Evolutionary conservation across 257 asterid genomes (phyloP).

Genomic region (Orobanche coerulescens): DNA sequence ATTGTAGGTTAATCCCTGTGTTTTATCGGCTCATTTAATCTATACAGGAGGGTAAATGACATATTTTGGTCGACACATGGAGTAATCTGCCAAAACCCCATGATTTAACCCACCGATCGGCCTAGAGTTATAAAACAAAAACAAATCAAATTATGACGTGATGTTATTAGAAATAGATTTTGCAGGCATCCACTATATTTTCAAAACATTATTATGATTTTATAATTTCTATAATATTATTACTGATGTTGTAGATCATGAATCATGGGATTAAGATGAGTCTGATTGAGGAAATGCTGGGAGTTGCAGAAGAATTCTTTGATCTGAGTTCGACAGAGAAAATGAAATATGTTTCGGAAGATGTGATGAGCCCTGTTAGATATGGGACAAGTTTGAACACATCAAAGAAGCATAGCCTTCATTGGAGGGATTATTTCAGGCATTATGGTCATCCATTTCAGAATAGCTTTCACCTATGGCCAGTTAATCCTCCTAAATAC

Average conservation of each 20-base stretch:
- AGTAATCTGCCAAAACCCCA: too few relatives aligned
- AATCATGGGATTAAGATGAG: slow-evolving; percentile 37
- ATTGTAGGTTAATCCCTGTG: too few relatives aligned
- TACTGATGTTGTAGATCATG: slow-evolving; percentile 19
- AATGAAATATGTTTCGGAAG: slow-evolving; percentile 39
- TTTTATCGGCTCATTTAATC: too few relatives aligned
- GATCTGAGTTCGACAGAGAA: slow-evolving; percentile 30
- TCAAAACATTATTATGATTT: too few relatives aligned
- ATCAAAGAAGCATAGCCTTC: slow-evolving; percentile 27
- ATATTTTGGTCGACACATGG: too few relatives aligned
- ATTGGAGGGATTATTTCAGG: slow-evolving; percentile 61
- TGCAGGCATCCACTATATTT: too few relatives aligned
- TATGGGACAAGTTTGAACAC: slow-evolving; percentile 61
- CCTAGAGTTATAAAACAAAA: too few relatives aligned
- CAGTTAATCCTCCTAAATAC: slow-evolving; percentile 38
- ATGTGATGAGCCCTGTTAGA: slow-evolving; percentile 49
- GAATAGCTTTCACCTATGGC: slow-evolving; percentile 39
- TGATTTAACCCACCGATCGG: too few relatives aligned
- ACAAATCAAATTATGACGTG: too few relatives aligned
- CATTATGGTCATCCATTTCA: slow-evolving; percentile 44
- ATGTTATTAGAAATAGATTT: too few relatives aligned
- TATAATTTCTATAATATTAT: too few relatives aligned
- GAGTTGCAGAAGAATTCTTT: slow-evolving; percentile 33
- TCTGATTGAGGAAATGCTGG: slow-evolving; percentile 32
- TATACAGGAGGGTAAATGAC: too few relatives aligned